A percentile compares a stretch with the other conserved stretches of the same genome.
phyloP scores from a whole-genome alignment of 1,284 basidiomycete genomes.

The Pseudozyma sp. region DNA sequence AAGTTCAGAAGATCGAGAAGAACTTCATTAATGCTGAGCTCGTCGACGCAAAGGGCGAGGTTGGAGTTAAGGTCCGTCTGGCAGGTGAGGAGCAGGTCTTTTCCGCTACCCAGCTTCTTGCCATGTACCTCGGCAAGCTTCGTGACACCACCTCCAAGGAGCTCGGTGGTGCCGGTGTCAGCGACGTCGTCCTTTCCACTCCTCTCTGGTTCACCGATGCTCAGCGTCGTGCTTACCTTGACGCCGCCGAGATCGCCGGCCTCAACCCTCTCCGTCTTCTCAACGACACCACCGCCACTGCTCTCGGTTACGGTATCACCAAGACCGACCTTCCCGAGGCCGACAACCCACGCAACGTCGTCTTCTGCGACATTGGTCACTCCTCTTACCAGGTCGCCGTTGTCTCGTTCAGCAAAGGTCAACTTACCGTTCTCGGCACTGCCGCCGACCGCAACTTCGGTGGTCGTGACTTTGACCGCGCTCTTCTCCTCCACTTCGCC shows the following conservation, averaged over 20 bases:
- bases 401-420: conserved; percentile 68
- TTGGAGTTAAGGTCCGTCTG: conserved; percentile 68
- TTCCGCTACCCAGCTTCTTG: conserved; percentile 68
- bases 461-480: conserved; percentile 68
- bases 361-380: conserved; percentile 69
- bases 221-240: conserved; percentile 66
- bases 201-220: conserved; percentile 68
- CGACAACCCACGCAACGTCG: conserved; percentile 66
- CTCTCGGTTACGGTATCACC: conserved; percentile 68
- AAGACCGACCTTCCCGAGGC: conserved; percentile 68
- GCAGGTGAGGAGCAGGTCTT: conserved; percentile 64
- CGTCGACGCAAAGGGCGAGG: conserved; percentile 66
- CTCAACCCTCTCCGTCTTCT: conserved; percentile 67
- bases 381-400: conserved; percentile 68
- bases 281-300: conserved; percentile 68
- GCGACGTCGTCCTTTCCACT: conserved; percentile 67
- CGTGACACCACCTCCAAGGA: conserved; percentile 66
- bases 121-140: conserved; percentile 68
- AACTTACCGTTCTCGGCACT: conserved; percentile 67
- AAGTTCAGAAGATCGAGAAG: conserved; percentile 66
- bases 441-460: conserved; percentile 68
- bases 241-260: conserved; percentile 67
- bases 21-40: conserved; percentile 67
- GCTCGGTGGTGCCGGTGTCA: conserved; percentile 63
- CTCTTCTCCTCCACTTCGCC: conserved; percentile 67